Percentiles rank a stretch among this genome's conserved stretches.
Evolutionary conservation across 2,329 filamentous ascomycete species (phyloP).

Genomic region (Ceratocystis variospora): DNA sequence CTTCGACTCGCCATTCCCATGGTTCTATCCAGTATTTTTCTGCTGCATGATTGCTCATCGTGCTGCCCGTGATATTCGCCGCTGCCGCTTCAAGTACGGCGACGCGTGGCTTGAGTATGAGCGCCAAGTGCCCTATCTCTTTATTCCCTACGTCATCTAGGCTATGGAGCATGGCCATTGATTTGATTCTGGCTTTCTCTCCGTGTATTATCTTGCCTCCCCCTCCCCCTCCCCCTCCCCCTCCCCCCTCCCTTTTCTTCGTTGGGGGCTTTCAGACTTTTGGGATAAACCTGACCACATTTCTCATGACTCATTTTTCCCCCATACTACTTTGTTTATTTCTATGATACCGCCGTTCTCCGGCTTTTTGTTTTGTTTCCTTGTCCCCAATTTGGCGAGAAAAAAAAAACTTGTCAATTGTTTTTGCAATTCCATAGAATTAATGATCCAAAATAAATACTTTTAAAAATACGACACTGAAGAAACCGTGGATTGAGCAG

Average conservation of each 20-base stretch:
- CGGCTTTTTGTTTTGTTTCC: background rate
- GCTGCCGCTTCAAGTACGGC: slow-evolving; percentile 68
- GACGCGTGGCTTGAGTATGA: slow-evolving; percentile 72
- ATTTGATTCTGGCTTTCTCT: background rate
- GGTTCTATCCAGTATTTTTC: slow-evolving; percentile 85
- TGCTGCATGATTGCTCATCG: slow-evolving; percentile 68
- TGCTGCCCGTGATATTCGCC: slow-evolving; percentile 59
- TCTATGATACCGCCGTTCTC: background rate
- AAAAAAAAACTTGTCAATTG: background rate
- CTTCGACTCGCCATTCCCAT: slow-evolving; percentile 59
- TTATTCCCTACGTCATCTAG: slow-evolving; percentile 45
- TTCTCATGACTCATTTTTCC: background rate
- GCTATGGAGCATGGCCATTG: background rate
- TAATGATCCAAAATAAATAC: background rate
- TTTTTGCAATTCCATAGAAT: background rate
- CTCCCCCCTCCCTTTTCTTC: background rate
- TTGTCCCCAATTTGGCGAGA: background rate
- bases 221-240: background rate
- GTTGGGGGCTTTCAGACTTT: background rate
- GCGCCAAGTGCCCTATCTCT: slow-evolving; percentile 64
- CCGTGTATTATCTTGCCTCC: background rate
- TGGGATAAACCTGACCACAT: too few relatives aligned
- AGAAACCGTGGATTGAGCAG: background rate
- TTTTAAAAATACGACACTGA: background rate
- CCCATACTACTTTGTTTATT: background rate